A percentile compares a stretch with the other conserved stretches of the same genome.
Conservation (phyloP, 805 yeast species). For the Priceomyces melissophilus region DNA sequence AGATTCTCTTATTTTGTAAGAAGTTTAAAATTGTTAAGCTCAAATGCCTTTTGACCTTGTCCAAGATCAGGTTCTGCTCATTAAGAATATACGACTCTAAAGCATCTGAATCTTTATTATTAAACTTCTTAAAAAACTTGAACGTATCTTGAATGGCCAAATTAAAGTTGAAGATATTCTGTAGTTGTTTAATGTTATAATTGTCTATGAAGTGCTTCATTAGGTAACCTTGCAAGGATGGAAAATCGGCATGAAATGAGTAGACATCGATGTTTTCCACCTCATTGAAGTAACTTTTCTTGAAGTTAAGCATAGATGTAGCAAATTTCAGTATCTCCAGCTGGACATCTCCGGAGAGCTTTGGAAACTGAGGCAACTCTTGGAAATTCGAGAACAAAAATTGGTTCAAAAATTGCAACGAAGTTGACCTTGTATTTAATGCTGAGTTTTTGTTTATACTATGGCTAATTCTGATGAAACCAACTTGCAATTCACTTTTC, state of each 20-base stretch:
- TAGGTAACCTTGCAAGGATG: slow-evolving; percentile 6
- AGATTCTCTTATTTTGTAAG: neutral
- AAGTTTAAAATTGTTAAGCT: slow-evolving; percentile 15
- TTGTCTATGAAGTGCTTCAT: slow-evolving; percentile 16
- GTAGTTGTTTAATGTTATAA: slow-evolving; percentile 15
- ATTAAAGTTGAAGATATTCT: slow-evolving; percentile 20
- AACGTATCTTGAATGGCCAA: slow-evolving; percentile 15
- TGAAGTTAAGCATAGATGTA: slow-evolving; percentile 14
- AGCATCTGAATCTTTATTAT: slow-evolving; percentile 4
- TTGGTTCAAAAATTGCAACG: slow-evolving; percentile 20
- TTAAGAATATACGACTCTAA: neutral
- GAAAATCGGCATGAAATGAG: slow-evolving; percentile 1
- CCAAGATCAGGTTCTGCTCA: slow-evolving; percentile 20
- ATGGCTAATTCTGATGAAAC: slow-evolving; percentile 17
- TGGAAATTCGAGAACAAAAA: slow-evolving; percentile 19
- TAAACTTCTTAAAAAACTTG: slow-evolving; percentile 4
- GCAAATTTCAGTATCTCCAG: slow-evolving; percentile 11
- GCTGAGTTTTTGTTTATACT: neutral
- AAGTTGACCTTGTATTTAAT: slow-evolving; percentile 10
- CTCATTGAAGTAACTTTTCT: slow-evolving; percentile 5
- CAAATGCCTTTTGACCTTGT: slow-evolving; percentile 14
- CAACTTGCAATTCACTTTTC: slow-evolving; percentile 21
- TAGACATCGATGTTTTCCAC: slow-evolving; percentile 2
- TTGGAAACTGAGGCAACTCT: slow-evolving; percentile 19
- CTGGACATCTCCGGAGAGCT: slow-evolving; percentile 5